Evolutionary conservation across 176 grass and related monocot genomes (phyloP), one percentile per base, ranked within the genome.

Genomic region (Lolium multiflorum): DNA sequence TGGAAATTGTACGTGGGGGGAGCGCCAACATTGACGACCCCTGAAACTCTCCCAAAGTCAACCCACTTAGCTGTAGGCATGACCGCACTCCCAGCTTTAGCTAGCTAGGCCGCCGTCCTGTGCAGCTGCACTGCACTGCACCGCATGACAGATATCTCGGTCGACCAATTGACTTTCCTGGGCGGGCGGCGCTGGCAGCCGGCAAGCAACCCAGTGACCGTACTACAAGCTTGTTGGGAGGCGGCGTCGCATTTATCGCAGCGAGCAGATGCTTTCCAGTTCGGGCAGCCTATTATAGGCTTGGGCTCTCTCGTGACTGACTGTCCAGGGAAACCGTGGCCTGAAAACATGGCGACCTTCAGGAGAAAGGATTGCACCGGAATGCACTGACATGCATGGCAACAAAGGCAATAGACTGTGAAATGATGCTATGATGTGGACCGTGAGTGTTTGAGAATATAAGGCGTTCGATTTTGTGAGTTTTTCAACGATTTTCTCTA

Each of bases 321-420:
- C 62, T 31, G 25, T 31, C 59, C 20, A 5, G 83, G 77, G 82
- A 72, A 71, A 82, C 51, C 51, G 5, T 26, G 62, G 51, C 77
- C 89, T 77, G 89, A 26, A 91, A 91, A 85, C 56, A 73, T 87
- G 81, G 84, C 67, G 37, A 56, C 31, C 16, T 41, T 47, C 57
- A 44, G 60, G 56, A 56, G 61, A 70, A 83, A 50, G 71, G 79
- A 59, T 69, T 21, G 54, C 11, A 55, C 72, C 26, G 26, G 50
- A 60, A 20, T 55, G 68, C 41, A 43, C 41, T 43, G 41, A 43
- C 41, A 43, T 43, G 41, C 41, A 43, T 43, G 41, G 41, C 41
- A 43, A 43, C 6, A 47, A 47, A 47, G 46, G 8, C 46, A 47
- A 47, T 9, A 47, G 0, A 47, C 46, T 11, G 46, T 47, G 46